phyloP scores from a whole-genome alignment of 2,329 filamentous ascomycete species.

The Microascus cirrosus region DNA sequence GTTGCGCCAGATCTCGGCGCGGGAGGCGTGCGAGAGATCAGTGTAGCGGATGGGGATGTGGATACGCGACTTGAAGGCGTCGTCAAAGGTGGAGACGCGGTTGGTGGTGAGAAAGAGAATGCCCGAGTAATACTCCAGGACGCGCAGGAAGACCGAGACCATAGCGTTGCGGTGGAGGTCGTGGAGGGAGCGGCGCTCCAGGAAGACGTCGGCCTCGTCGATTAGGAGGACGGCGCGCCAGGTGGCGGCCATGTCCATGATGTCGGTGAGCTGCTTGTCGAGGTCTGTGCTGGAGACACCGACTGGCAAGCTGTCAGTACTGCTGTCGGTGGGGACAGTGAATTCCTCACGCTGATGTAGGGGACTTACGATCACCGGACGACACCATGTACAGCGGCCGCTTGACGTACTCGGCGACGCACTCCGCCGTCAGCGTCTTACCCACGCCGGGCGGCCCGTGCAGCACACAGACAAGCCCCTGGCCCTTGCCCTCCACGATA shows the following conservation, averaged over 20 bases:
- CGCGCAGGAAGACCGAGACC: slow-evolving; percentile 23
- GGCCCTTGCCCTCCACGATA: slow-evolving; percentile 73
- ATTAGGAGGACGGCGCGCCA: slow-evolving; percentile 16
- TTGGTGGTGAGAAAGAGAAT: slow-evolving; percentile 34
- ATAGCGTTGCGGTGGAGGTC: slow-evolving; percentile 14
- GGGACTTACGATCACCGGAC: slow-evolving; percentile 48
- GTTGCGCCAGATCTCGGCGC: slow-evolving; percentile 71
- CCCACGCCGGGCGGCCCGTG: slow-evolving; percentile 44
- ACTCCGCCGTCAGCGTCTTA: slow-evolving; percentile 33
- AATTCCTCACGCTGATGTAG: background rate
- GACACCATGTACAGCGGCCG: slow-evolving; percentile 77
- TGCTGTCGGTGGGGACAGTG: background rate
- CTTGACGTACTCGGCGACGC: slow-evolving; percentile 71
- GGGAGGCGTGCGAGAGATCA: slow-evolving; percentile 59
- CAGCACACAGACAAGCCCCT: slow-evolving; percentile 69
- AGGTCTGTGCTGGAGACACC: slow-evolving; percentile 65
- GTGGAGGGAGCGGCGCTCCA: slow-evolving; percentile 10
- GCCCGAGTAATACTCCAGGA: slow-evolving; percentile 27
- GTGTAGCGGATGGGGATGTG: slow-evolving; percentile 78
- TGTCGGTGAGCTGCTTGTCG: slow-evolving; percentile 69
- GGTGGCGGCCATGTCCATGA: slow-evolving; percentile 25
- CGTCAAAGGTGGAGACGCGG: slow-evolving; percentile 63
- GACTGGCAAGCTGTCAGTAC: slow-evolving; percentile 20
- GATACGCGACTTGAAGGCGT: slow-evolving; percentile 80
- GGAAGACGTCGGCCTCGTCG: slow-evolving; percentile 8